A percentile compares a stretch with the other conserved stretches of the same genome.
These are phyloP conservation scores for Aurinia saxatilis DNA, from an alignment of 345 rosid genomes.

Conservation along the genomic window DNA sequence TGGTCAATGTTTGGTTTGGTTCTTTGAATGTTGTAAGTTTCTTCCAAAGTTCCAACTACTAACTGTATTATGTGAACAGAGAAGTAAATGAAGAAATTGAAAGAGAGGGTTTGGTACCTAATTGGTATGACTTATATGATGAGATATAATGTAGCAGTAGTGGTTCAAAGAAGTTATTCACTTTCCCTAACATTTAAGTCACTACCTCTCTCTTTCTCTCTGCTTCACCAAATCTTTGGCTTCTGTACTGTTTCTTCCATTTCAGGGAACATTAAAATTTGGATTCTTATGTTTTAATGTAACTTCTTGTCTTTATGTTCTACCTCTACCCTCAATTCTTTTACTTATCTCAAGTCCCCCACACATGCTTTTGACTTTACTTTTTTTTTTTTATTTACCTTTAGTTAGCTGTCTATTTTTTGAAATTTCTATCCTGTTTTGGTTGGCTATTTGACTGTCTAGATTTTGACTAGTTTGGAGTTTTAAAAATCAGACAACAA, in stretches of 20 bases:
- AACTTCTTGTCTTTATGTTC: conserved; percentile 10
- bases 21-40: conserved; percentile 7
- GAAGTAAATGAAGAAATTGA: conserved; percentile 29
- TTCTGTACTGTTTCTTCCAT: conserved; percentile 11
- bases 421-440: background rate
- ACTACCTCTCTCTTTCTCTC: background rate
- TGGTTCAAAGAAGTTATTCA: conserved; percentile 16
- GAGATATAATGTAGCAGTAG: conserved; percentile 1
- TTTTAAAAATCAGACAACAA: background rate
- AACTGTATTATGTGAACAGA: conserved; percentile 13
- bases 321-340: background rate
- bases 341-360: background rate
- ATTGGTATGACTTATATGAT: background rate
- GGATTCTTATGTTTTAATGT: conserved; percentile 3
- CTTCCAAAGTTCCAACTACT: conserved; percentile 10
- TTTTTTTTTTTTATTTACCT: background rate
- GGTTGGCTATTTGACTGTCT: conserved; percentile 1
- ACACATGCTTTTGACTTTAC: background rate
- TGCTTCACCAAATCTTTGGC: background rate
- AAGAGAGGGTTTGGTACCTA: conserved; percentile 13
- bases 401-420: conserved; percentile 1
- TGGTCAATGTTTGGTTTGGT: conserved; percentile 14
- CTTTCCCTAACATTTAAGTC: conserved; percentile 13
- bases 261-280: conserved; percentile 16
- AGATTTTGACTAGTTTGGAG: background rate